These are phyloP conservation scores for Tephrocybe rancida DNA, from an alignment of 768 basidiomycete species.

Conservation along the genomic window DNA sequence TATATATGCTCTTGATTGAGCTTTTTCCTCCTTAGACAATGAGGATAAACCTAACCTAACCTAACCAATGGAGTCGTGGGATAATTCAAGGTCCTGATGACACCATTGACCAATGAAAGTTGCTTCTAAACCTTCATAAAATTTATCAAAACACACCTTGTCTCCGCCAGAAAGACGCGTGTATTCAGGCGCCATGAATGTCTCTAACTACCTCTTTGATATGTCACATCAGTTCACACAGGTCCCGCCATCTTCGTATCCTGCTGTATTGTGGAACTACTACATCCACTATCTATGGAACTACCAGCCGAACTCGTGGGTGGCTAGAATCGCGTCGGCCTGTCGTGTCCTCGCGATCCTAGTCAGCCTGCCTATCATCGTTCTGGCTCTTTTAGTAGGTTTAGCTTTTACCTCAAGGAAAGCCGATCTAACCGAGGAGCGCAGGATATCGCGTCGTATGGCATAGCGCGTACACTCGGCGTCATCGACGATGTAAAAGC, in stretches of 20 bases:
- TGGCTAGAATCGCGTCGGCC: constrained; percentile 61
- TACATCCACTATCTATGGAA: constrained; percentile 68
- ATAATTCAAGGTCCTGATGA: neutral
- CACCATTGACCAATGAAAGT: no score
- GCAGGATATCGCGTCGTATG: constrained; percentile 81
- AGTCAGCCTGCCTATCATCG: constrained; percentile 62
- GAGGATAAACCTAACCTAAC: no score
- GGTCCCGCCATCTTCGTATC: constrained; percentile 37
- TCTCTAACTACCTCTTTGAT: constrained; percentile 31
- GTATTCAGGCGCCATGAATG: constrained; percentile 30
- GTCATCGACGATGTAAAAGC: constrained; percentile 76
- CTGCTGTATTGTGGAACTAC: constrained; percentile 52
- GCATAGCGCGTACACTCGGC: constrained; percentile 81
- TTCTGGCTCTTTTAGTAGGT: constrained; percentile 57
- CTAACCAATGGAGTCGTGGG: neutral
- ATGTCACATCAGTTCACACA: constrained; percentile 28
- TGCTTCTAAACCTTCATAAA: no score
- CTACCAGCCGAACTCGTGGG: constrained; percentile 68
- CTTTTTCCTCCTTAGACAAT: no score
- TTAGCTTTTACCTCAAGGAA: neutral
- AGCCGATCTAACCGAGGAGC: constrained; percentile 11
- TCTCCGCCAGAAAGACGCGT: no score
- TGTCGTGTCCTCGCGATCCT: constrained; percentile 70
- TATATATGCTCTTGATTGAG: neutral
- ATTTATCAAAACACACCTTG: no score